Conservation (phyloP, 495 filamentous ascomycete species). For the Daldinia decipiens region DNA sequence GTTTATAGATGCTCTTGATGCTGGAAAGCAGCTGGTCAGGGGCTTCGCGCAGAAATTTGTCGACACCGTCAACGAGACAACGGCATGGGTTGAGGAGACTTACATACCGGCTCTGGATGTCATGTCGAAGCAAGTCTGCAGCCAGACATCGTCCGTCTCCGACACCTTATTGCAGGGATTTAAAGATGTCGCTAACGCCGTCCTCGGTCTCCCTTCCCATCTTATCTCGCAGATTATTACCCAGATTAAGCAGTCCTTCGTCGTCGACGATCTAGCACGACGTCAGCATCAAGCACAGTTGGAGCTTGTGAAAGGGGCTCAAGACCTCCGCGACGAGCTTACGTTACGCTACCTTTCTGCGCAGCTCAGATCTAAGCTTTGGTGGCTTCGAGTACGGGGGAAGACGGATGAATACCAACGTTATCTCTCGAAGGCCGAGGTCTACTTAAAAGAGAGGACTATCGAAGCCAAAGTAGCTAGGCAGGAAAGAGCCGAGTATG, state of each 20-base stretch:
- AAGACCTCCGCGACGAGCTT: constrained; percentile 47
- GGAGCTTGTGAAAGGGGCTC: constrained; percentile 36
- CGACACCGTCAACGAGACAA: constrained; percentile 49
- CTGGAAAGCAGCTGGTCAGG: constrained; percentile 52
- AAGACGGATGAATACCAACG: constrained; percentile 53
- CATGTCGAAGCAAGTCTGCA: constrained; percentile 47
- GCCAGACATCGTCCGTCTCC: constrained; percentile 47
- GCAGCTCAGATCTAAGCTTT: constrained; percentile 58
- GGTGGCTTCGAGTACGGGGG: constrained; percentile 58
- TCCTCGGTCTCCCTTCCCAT: constrained; percentile 33
- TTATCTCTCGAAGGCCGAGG: constrained; percentile 54
- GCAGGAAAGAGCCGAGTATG: constrained; percentile 38
- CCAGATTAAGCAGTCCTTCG: constrained; percentile 42
- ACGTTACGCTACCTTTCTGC: constrained; percentile 52
- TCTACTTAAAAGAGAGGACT: constrained; percentile 48
- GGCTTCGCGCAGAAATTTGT: constrained; percentile 50
- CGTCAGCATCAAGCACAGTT: constrained; percentile 36
- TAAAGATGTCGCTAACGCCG: constrained; percentile 41
- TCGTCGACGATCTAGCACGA: constrained; percentile 33
- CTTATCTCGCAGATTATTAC: constrained; percentile 37
- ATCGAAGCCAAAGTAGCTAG: constrained; percentile 36
- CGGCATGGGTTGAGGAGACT: constrained; percentile 49
- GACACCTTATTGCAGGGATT: constrained; percentile 43
- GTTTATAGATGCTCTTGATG: constrained; percentile 51
- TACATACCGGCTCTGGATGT: constrained; percentile 47